Percentiles rank a stretch among this genome's conserved stretches.
Evolutionary conservation across 2,329 filamentous ascomycete genomes (phyloP).

Genomic region (Pseudogymnoascus sp.): DNA sequence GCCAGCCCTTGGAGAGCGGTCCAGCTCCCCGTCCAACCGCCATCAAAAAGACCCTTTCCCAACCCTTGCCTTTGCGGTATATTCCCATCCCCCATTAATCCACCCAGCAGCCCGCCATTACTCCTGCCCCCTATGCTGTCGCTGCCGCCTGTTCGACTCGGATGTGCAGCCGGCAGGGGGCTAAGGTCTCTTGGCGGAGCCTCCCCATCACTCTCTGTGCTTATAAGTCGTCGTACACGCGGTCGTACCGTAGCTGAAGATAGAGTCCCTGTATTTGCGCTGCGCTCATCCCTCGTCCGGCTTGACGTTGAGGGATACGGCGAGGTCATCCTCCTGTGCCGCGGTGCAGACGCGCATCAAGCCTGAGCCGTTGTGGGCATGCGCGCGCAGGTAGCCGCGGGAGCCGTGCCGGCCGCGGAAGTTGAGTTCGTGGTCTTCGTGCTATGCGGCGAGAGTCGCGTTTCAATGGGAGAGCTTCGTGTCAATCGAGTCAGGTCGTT

Average conservation of each 20-base stretch:
- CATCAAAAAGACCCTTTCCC: slow-evolving; percentile 19
- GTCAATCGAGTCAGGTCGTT: not conserved
- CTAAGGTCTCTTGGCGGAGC: slow-evolving; percentile 39
- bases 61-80: slow-evolving; percentile 12
- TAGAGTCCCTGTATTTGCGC: slow-evolving; percentile 7
- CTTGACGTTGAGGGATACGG: slow-evolving; percentile 8
- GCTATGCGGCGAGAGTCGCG: not conserved
- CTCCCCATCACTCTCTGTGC: slow-evolving; percentile 23
- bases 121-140: slow-evolving; percentile 2
- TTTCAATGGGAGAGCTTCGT: not conserved
- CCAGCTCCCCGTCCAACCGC: slow-evolving; percentile 26
- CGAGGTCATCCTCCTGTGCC: slow-evolving; percentile 11
- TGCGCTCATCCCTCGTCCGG: slow-evolving; percentile 1
- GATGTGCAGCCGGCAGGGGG: slow-evolving; percentile 40
- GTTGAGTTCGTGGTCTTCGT: not conserved
- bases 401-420: not conserved
- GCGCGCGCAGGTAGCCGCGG: slow-evolving; percentile 1
- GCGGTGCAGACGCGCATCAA: not conserved
- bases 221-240: slow-evolving; percentile 24
- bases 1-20: slow-evolving; percentile 26
- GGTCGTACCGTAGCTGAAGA: slow-evolving; percentile 21
- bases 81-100: slow-evolving; percentile 14
- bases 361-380: not conserved
- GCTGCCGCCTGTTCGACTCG: slow-evolving; percentile 15
- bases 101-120: slow-evolving; percentile 16